phyloP scores from a whole-genome alignment of 495 filamentous ascomycete genomes.

The Baudoinia panamericana region DNA sequence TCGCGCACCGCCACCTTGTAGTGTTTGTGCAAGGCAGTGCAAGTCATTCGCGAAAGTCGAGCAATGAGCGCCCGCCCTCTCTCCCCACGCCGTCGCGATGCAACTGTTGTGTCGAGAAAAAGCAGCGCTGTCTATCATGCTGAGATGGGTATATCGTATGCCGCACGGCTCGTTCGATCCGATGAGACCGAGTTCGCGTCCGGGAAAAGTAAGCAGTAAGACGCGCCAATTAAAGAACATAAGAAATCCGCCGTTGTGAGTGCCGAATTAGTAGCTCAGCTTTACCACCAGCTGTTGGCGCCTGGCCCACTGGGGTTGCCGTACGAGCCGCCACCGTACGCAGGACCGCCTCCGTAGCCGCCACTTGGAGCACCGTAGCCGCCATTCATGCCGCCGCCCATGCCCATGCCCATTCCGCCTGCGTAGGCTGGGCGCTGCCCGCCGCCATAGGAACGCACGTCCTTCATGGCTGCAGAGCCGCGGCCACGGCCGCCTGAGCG shows the following conservation, averaged over 20 bases:
- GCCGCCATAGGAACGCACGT: conserved; percentile 72
- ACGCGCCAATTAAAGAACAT: conserved; percentile 9
- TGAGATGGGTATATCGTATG: conserved; percentile 17
- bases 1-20: too few species aligned
- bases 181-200: conserved; percentile 7
- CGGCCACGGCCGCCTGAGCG: conserved; percentile 49
- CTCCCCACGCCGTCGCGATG: conserved; percentile 14
- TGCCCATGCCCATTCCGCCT: conserved; percentile 39
- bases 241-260: conserved; percentile 2
- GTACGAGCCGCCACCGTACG: conserved; percentile 44
- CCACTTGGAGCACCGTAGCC: conserved; percentile 32
- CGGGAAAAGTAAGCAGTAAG: conserved; percentile 7
- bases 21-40: too few species aligned
- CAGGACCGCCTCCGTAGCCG: conserved; percentile 32
- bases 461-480: conserved; percentile 58
- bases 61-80: too few species aligned
- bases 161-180: conserved; percentile 16
- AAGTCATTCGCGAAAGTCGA: too few species aligned
- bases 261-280: not conserved
- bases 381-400: conserved; percentile 35
- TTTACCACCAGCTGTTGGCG: conserved; percentile 94
- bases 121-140: conserved; percentile 22
- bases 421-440: conserved; percentile 31
- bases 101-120: conserved; percentile 16
- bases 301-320: conserved; percentile 77